Base-by-base conservation (phyloP, 352 stramenopile species). In the Lagenidium sp. region DNA sequence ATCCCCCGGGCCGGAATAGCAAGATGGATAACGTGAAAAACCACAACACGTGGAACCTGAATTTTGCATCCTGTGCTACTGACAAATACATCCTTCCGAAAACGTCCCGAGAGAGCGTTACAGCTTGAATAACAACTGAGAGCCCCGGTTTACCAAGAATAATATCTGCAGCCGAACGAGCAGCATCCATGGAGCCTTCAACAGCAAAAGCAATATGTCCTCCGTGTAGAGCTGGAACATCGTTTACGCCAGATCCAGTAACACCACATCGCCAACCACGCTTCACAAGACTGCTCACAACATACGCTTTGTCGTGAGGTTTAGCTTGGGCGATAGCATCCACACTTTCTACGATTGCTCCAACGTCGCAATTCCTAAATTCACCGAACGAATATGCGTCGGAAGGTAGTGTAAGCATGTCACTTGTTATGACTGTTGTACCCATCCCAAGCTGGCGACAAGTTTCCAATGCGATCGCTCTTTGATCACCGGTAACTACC, bases 401-500 rank as follows among this genome's bases (percentile, higher is more conserved):
- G 6, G 13, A 38, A 38, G n/a, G 6, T 38, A 6, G 15, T 38
- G 8, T 6, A 16, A 38, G 8, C 13, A 6, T 6, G 15, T 12
- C 8, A 7, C 6, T 8, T 12, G 32, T 78, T 3, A 94, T 60
- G 35, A 91, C 82, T 15, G 74, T 90, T 40, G 77, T 87, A 36
- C 85, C 90, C 73, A 98, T 94, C 41, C 77, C 85, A 23, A 99
- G 65, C 57, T 85, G 68, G 20, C 78, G 82, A 47, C 84, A 94
- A 4, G 93, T 98, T 57, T 98, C 89, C 16, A 93, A 76, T 6
- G 92, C 95, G 58, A 98, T 97, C 20, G 87, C 74, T 12, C 79
- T 64, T 41, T 98, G 92, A 60, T 99, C 95, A 35, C 95, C 95
- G 0, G 95, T 99, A 50, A 98, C 87, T 83, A 98, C 97, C 60